Evolutionary conservation across 2,329 filamentous ascomycete genomes (phyloP).

Genomic region (Macrophomina tecta): DNA sequence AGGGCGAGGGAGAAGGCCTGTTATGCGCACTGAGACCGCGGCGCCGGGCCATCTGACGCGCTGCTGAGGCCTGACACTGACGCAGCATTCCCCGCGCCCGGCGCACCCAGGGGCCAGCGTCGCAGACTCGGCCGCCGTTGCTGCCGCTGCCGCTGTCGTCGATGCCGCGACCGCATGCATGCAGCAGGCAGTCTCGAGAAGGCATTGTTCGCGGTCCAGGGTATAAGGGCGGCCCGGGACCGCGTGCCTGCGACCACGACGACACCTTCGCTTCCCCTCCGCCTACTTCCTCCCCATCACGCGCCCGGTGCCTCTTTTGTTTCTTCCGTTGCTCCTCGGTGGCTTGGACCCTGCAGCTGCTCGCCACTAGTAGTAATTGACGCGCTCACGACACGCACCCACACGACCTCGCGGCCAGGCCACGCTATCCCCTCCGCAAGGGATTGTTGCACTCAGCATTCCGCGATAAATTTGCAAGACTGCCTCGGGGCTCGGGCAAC

Average conservation of each 20-base stretch:
- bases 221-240: slow-evolving; percentile 5
- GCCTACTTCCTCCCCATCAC: background rate
- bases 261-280: background rate
- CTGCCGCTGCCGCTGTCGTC: no score
- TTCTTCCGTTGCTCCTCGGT: background rate
- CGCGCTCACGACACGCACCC: slow-evolving; percentile 14
- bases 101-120: background rate
- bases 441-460: background rate
- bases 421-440: background rate
- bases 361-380: background rate
- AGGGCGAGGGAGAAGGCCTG: slow-evolving; percentile 16
- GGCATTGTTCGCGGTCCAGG: background rate
- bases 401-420: background rate
- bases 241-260: background rate
- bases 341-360: slow-evolving; percentile 20
- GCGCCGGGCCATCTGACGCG: slow-evolving; percentile 14
- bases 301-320: background rate
- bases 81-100: slow-evolving; percentile 15
- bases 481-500: background rate
- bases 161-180: no score
- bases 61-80: background rate
- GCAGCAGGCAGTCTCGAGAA: background rate
- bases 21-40: slow-evolving; percentile 18
- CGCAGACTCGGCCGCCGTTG: background rate
- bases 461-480: slow-evolving; percentile 11